These are phyloP conservation scores for Pterocarpus santalinus DNA, from an alignment of 306 rosid species.

Conservation along the genomic window DNA sequence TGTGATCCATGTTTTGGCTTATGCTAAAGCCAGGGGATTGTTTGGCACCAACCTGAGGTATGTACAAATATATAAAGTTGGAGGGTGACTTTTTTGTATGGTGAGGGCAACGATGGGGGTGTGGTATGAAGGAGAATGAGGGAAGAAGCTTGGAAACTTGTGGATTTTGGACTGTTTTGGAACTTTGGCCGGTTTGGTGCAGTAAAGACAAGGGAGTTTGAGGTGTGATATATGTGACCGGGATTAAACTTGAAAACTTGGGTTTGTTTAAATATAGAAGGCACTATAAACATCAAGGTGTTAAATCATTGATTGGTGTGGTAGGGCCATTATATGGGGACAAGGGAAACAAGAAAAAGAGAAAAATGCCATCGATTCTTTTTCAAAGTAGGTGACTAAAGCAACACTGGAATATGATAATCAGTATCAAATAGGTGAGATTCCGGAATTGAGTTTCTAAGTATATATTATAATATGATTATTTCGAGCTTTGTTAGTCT, in stretches of 20 bases:
- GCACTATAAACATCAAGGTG: conserved; percentile 23
- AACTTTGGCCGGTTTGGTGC: conserved; percentile 52
- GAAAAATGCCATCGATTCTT: conserved; percentile 49
- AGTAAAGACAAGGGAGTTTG: conserved; percentile 42
- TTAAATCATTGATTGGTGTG: conserved; percentile 54
- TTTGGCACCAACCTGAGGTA: background rate
- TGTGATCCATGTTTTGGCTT: conserved; percentile 45
- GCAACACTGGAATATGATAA: conserved; percentile 50
- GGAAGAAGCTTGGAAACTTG: conserved; percentile 57
- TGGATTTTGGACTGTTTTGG: conserved; percentile 50
- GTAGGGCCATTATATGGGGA: conserved; percentile 44
- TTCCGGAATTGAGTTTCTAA: conserved; percentile 40
- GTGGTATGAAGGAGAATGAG: conserved; percentile 44
- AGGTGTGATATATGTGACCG: conserved; percentile 40
- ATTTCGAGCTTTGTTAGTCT: conserved; percentile 50
- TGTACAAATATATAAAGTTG: conserved; percentile 53
- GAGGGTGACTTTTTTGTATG: conserved; percentile 59
- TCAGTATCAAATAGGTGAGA: conserved; percentile 45
- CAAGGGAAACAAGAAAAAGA: conserved; percentile 46
- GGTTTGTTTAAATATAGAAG: conserved; percentile 37
- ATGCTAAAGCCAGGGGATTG: background rate
- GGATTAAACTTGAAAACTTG: conserved; percentile 40
- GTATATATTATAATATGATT: conserved; percentile 33
- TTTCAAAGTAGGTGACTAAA: conserved; percentile 62
- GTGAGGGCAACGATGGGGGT: conserved; percentile 47